Conservation (phyloP, 768 basidiomycete genomes). For the Mycena crocata region DNA sequence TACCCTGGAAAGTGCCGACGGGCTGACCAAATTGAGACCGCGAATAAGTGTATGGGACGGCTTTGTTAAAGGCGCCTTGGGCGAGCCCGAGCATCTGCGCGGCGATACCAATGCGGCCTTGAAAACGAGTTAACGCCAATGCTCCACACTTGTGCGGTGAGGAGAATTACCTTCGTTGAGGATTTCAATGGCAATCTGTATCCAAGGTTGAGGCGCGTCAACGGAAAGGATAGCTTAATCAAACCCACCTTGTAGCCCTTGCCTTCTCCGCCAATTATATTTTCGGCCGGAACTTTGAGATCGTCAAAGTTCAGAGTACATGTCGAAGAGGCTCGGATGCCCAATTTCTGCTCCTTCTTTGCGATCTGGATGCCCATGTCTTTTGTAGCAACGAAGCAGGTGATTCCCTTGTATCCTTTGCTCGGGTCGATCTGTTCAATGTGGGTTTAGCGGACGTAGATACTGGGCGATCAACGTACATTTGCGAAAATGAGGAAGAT, state of each 20-base stretch:
- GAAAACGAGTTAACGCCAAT: not conserved
- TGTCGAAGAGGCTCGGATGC: constrained; percentile 95
- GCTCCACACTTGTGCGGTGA: not conserved
- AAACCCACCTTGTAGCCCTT: constrained; percentile 84
- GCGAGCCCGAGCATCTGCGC: constrained; percentile 99
- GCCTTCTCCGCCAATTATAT: constrained; percentile 92
- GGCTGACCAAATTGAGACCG: constrained; percentile 95
- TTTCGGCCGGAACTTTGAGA: constrained; percentile 83
- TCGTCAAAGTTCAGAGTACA: constrained; percentile 97
- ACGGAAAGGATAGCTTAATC: not conserved
- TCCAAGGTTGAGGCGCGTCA: constrained; percentile 3
- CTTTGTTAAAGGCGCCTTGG: constrained; percentile 95
- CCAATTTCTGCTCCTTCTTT: constrained; percentile 99
- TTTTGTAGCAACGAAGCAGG: constrained; percentile 95
- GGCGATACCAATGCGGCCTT: constrained; percentile 94
- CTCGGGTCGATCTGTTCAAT: constrained; percentile 75
- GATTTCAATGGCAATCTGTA: constrained; percentile 92
- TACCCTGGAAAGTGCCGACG: constrained; percentile 94
- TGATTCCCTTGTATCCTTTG: constrained; percentile 99
- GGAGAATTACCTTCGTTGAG: constrained; percentile 81
- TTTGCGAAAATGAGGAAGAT: constrained; percentile 96
- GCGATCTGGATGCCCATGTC: constrained; percentile 98
- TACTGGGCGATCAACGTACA: constrained; percentile 53
- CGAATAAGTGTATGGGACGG: constrained; percentile 95
- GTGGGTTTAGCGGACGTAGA: not conserved